These are phyloP conservation scores for Apiospora sp. DNA, from an alignment of 2,329 filamentous ascomycete genomes.

Conservation along the genomic window DNA sequence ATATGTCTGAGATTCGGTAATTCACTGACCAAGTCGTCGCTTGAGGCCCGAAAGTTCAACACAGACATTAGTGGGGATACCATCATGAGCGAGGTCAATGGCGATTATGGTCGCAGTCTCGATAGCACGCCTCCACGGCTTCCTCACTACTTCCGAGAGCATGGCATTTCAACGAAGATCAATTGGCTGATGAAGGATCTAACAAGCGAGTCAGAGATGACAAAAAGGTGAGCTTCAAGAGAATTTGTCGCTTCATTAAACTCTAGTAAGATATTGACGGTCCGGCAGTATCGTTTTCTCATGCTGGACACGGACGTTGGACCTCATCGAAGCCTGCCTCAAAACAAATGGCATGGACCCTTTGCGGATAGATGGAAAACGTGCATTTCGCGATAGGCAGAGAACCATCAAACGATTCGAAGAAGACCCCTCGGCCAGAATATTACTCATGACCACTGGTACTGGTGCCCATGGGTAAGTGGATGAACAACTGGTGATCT, in stretches of 20 bases:
- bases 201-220: too few relatives aligned
- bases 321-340: neutral
- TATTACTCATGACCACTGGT: slow-evolving; percentile 26
- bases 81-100: too few relatives aligned
- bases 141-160: too few relatives aligned
- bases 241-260: too few relatives aligned
- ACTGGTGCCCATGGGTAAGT: slow-evolving; percentile 27
- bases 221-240: too few relatives aligned
- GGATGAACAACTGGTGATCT: too few relatives aligned
- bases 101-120: too few relatives aligned
- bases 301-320: slow-evolving; percentile 26
- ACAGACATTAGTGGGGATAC: too few relatives aligned
- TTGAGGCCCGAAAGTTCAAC: neutral
- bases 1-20: neutral
- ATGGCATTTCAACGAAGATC: too few relatives aligned
- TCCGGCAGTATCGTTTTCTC: slow-evolving; percentile 28
- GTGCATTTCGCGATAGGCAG: neutral
- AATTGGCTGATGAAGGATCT: too few relatives aligned
- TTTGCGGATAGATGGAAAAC: slow-evolving; percentile 15
- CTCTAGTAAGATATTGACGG: too few relatives aligned
- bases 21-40: neutral
- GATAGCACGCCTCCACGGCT: too few relatives aligned
- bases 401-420: neutral
- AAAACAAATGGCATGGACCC: neutral
- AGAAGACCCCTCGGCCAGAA: neutral